Conservation (phyloP, 2,329 filamentous ascomycete genomes). For the Monilinia fructigena region DNA sequence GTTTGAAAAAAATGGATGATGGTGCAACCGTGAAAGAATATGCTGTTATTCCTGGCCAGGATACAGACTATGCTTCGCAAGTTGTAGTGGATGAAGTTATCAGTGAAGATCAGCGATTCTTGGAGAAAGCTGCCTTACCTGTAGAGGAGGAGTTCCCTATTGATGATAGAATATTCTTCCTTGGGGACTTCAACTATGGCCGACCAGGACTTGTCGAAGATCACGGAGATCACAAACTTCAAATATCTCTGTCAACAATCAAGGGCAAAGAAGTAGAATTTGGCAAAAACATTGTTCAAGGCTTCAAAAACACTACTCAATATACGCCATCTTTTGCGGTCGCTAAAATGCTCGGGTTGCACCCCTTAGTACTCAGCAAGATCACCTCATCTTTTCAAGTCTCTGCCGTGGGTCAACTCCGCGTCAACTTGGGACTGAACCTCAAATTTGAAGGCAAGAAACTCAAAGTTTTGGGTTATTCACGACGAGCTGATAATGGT, state of each 20-base stretch:
- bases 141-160: constrained; percentile 89
- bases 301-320: constrained; percentile 66
- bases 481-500: constrained; percentile 77
- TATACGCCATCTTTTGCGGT: constrained; percentile 91
- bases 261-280: constrained; percentile 79
- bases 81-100: constrained; percentile 85
- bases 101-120: constrained; percentile 88
- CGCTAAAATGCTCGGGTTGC: constrained; percentile 75
- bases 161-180: constrained; percentile 82
- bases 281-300: constrained; percentile 67
- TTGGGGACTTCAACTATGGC: constrained; percentile 91
- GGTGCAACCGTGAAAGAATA: constrained; percentile 94
- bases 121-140: constrained; percentile 83
- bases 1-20: constrained; percentile 83
- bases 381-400: constrained; percentile 94
- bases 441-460: constrained; percentile 96
- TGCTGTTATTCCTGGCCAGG: constrained; percentile 77
- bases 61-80: constrained; percentile 88
- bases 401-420: constrained; percentile 68
- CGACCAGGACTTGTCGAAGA: constrained; percentile 79
- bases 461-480: constrained; percentile 93
- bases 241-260: constrained; percentile 72
- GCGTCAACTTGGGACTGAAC: constrained; percentile 89
- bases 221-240: constrained; percentile 72
- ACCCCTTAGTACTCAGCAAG: constrained; percentile 87